These are phyloP conservation scores for Knoxdaviesia capensis DNA, from an alignment of 2,329 filamentous ascomycete species.

Conservation along the genomic window DNA sequence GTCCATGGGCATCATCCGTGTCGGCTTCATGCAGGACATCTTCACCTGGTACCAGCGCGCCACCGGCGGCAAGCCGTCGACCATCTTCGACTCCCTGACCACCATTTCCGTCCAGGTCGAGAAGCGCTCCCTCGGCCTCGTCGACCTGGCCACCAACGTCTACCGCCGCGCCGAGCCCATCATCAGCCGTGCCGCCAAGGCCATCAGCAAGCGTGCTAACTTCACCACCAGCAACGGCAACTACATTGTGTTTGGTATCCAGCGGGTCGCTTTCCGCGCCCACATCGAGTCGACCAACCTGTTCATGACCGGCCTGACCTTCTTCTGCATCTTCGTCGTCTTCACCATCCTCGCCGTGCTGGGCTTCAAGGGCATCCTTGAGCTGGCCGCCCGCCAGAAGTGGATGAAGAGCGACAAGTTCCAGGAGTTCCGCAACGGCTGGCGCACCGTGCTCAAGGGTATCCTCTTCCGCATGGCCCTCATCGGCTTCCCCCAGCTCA, in stretches of 20 bases:
- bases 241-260: conserved; percentile 57
- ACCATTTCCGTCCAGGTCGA: conserved; percentile 69
- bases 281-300: conserved; percentile 79
- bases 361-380: conserved; percentile 64
- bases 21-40: conserved; percentile 72
- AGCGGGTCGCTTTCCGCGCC: conserved; percentile 72
- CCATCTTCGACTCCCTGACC: conserved; percentile 52
- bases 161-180: conserved; percentile 34
- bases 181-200: conserved; percentile 21
- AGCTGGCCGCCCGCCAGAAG: conserved; percentile 51
- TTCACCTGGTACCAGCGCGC: conserved; percentile 92
- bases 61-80: conserved; percentile 70
- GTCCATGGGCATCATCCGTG: conserved; percentile 87
- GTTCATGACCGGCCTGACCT: conserved; percentile 77
- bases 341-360: conserved; percentile 53
- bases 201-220: conserved; percentile 32
- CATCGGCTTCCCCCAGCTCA: conserved; percentile 82
- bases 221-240: conserved; percentile 31
- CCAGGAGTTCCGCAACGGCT: conserved; percentile 82
- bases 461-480: conserved; percentile 81
- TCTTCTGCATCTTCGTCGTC: conserved; percentile 71
- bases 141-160: conserved; percentile 19
- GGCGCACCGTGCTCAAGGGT: conserved; percentile 81
- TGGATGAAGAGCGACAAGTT: conserved; percentile 77
- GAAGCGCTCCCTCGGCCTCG: conserved; percentile 27